Base-by-base conservation (phyloP, 768 basidiomycete genomes). In the Boletus barrowsii region DNA sequence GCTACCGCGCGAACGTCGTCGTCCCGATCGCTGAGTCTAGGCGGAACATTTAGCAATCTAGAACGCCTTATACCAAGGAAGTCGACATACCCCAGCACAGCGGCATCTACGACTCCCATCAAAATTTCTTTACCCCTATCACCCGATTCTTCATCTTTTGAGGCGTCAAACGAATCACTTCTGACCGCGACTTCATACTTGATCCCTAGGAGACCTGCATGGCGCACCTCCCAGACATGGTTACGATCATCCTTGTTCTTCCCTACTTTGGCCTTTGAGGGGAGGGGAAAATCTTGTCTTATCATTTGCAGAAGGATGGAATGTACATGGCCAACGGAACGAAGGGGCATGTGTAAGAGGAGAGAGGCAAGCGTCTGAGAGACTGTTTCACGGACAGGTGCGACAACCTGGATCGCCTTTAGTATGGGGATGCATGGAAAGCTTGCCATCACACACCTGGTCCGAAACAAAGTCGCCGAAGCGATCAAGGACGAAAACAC, bases 391-490 rank as follows among this genome's bases (percentile, higher is more conserved):
- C 97, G 84, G 9, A 99, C 96, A 40, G 97, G 97, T 11, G 97
- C 97, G 11, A 98, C 84, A 40, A 98, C 94, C 79, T 83, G 42
- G 15, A 37, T n/a, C 14, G 20, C 11, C 10, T 3, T 63, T 22
- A 56, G 56, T 14, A 51, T 39, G n/a, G 2, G 17, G n/a, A 1
- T 20, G 47, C 18, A 50, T 43, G 6, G 43, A 43, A 43, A 42
- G 8, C 35, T 15, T 22, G 20, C 20, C 32, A 36, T 45, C 10
- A 58, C 73, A 35, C 40, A 79, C 80, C 75, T 95, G 94, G 67
- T 99, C 97, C 0, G 93, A 90, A 35, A 97, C 86, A 66, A 95
- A 99, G 72, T 99, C 97, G 3, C 95, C 93, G 63, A 99, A 99
- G n/a, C 97, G 86, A 68, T 99, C 97, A 24, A 98, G 77, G 32